A percentile compares a stretch with the other conserved stretches of the same genome.
These are phyloP conservation scores for Polychytrium aggregatum DNA, from an alignment of 192 early-diverging fungal genomes.

Conservation along the genomic window DNA sequence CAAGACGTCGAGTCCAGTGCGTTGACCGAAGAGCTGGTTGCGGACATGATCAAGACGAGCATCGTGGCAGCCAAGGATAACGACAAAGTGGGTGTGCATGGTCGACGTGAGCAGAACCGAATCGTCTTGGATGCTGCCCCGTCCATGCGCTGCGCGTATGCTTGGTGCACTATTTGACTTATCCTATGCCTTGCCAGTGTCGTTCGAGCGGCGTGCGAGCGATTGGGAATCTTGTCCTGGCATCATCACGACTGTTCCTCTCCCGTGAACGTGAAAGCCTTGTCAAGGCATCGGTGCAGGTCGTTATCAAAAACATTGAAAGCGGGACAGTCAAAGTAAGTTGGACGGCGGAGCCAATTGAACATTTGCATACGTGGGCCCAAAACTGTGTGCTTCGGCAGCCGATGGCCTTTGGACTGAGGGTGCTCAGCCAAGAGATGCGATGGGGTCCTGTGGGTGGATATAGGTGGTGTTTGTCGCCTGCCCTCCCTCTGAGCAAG, in stretches of 20 bases:
- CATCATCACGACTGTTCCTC: conserved; percentile 35
- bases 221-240: conserved; percentile 49
- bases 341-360: no score
- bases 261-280: conserved; percentile 27
- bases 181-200: conserved; percentile 22
- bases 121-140: conserved; percentile 1
- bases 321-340: conserved; percentile 50
- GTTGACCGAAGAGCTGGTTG: conserved; percentile 26
- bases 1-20: conserved; percentile 18
- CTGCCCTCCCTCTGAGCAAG: neutral
- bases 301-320: conserved; percentile 49
- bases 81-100: conserved; percentile 44
- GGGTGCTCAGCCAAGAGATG: no score
- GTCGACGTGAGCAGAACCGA: neutral
- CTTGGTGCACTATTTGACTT: neutral
- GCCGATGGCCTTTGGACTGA: no score
- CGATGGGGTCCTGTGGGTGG: no score
- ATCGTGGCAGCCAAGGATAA: conserved; percentile 49
- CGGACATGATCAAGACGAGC: conserved; percentile 34
- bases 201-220: conserved; percentile 62
- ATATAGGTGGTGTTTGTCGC: neutral
- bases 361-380: no score
- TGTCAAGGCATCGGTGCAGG: conserved; percentile 30
- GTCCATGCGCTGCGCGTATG: neutral
- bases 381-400: no score